These are phyloP conservation scores for Knoxdaviesia capensis DNA, from an alignment of 2,329 filamentous ascomycete genomes.

Conservation along the genomic window DNA sequence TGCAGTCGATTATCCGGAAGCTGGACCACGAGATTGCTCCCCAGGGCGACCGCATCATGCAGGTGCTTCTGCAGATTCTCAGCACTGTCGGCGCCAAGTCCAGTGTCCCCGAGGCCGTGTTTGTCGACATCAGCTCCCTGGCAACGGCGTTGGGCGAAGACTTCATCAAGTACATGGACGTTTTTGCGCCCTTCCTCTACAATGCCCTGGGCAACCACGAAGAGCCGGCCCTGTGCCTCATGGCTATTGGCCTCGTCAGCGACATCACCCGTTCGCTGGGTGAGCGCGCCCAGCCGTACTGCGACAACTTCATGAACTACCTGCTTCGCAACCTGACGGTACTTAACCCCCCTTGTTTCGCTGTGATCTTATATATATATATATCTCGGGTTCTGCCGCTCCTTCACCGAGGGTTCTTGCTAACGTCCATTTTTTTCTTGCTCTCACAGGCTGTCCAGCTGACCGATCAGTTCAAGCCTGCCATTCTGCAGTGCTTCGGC, in stretches of 20 bases:
- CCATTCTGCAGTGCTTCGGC: constrained; percentile 93
- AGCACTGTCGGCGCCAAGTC: constrained; percentile 64
- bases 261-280: constrained; percentile 87
- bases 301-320: constrained; percentile 96
- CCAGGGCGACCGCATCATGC: constrained; percentile 87
- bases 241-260: constrained; percentile 93
- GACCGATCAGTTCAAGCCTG: constrained; percentile 92
- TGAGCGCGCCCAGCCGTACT: constrained; percentile 81
- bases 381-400: background rate
- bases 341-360: constrained; percentile 17
- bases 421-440: constrained; percentile 5
- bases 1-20: constrained; percentile 78
- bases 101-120: constrained; percentile 82
- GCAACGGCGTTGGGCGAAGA: constrained; percentile 81
- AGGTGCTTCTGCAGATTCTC: constrained; percentile 64
- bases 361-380: background rate
- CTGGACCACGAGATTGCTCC: constrained; percentile 81
- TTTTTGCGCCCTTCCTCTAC: constrained; percentile 81
- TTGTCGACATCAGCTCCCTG: constrained; percentile 79
- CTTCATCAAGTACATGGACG: constrained; percentile 94
- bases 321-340: constrained; percentile 78
- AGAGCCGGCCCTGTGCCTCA: constrained; percentile 80
- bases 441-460: constrained; percentile 50
- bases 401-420: background rate
- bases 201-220: constrained; percentile 91